These are phyloP conservation scores for Trichoderma gamsii DNA, from an alignment of 495 filamentous ascomycete species.

Conservation along the genomic window DNA sequence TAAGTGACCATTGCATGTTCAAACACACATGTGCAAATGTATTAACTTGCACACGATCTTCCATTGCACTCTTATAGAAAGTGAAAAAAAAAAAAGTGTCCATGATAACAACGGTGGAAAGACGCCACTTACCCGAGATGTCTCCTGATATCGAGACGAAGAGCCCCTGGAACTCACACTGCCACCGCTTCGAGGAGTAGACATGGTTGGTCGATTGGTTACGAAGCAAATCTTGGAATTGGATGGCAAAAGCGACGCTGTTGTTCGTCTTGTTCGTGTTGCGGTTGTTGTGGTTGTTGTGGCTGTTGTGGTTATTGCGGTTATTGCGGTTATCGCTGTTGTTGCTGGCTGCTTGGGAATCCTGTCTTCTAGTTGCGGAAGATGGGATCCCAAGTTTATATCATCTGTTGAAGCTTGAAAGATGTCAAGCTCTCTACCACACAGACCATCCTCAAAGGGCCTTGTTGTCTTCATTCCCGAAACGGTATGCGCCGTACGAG, in stretches of 20 bases:
- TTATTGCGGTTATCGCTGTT: too few species aligned
- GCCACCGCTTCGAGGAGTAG: constrained; percentile 4
- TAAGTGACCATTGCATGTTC: background rate
- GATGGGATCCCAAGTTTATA: background rate
- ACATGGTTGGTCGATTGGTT: background rate
- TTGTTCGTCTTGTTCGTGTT: background rate
- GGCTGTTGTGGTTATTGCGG: background rate
- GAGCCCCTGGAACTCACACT: constrained; percentile 4
- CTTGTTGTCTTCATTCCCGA: background rate
- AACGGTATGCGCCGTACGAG: background rate
- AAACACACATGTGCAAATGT: background rate
- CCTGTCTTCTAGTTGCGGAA: background rate
- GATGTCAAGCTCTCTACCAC: background rate
- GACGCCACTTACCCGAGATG: background rate
- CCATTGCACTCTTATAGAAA: background rate
- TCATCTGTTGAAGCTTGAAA: background rate
- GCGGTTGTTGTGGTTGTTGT: background rate
- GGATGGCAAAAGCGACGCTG: background rate
- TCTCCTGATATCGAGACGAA: background rate
- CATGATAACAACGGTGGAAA: background rate
- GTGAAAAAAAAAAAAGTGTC: too few species aligned
- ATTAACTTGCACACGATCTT: background rate
- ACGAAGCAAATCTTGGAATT: background rate
- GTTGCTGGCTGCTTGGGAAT: background rate
- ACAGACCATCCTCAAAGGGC: background rate